Conservation (phyloP, 805 yeast species). For the Cyberlindnera petersonii region DNA sequence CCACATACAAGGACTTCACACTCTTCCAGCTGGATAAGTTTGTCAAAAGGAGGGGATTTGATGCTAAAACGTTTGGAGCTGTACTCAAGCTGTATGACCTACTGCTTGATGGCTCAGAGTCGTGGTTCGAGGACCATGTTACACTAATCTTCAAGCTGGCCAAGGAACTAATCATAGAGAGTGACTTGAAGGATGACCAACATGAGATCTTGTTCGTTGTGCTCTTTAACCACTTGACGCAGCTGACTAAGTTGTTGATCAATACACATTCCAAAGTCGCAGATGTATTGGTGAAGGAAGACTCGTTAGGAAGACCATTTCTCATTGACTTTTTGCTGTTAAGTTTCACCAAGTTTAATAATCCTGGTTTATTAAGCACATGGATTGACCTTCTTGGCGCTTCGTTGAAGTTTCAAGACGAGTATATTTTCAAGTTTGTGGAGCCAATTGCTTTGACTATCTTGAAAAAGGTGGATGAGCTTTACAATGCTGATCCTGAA, state of each 20-base stretch:
- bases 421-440: slow-evolving; percentile 24
- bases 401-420: slow-evolving; percentile 25
- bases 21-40: slow-evolving; percentile 45
- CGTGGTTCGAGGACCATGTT: slow-evolving; percentile 44
- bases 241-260: slow-evolving; percentile 18
- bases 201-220: slow-evolving; percentile 23
- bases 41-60: slow-evolving; percentile 33
- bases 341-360: slow-evolving; percentile 22
- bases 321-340: slow-evolving; percentile 23
- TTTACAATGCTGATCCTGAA: slow-evolving; percentile 15
- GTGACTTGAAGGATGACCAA: slow-evolving; percentile 11
- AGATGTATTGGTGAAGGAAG: slow-evolving; percentile 16
- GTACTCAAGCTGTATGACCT: slow-evolving; percentile 43
- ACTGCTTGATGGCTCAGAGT: slow-evolving; percentile 55
- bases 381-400: slow-evolving; percentile 22
- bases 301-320: slow-evolving; percentile 15
- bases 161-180: slow-evolving; percentile 20
- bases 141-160: slow-evolving; percentile 38
- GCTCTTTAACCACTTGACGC: slow-evolving; percentile 24
- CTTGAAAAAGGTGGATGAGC: slow-evolving; percentile 20
- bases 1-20: slow-evolving; percentile 59
- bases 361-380: slow-evolving; percentile 19
- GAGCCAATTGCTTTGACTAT: slow-evolving; percentile 23
- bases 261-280: slow-evolving; percentile 17
- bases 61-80: slow-evolving; percentile 38